Evolutionary conservation across 1,284 basidiomycete genomes (phyloP).

Genomic region (Entoloma clypeatum): DNA sequence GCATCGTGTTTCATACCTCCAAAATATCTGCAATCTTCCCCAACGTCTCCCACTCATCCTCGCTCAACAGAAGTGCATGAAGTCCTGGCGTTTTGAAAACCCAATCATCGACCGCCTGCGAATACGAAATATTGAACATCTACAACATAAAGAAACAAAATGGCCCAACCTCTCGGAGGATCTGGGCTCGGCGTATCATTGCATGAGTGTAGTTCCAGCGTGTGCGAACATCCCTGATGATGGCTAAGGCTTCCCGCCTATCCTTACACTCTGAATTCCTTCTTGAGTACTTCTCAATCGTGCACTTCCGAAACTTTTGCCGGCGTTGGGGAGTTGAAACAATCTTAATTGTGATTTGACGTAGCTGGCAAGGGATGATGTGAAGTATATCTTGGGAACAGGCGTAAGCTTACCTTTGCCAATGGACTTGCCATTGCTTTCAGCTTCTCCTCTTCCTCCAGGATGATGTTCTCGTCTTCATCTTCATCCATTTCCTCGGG

Average conservation of each 20-base stretch:
- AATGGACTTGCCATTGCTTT: conserved; percentile 1
- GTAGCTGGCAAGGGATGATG: conserved; percentile 12
- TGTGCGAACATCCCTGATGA: conserved; percentile 24
- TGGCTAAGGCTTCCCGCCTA: conserved; percentile 18
- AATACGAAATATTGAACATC: background rate
- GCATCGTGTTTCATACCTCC: conserved; percentile 1
- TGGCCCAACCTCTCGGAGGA: conserved; percentile 15
- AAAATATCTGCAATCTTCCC: conserved; percentile 4
- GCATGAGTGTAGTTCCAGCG: conserved; percentile 30
- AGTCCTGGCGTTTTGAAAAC: conserved; percentile 1
- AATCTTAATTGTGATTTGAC: conserved; percentile 14
- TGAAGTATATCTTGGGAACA: background rate
- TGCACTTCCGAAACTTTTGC: conserved; percentile 7
- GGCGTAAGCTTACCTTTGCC: conserved; percentile 2
- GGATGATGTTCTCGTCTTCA: background rate
- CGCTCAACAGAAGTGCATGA: background rate
- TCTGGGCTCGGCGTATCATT: conserved; percentile 23
- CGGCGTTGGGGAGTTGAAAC: conserved; percentile 15
- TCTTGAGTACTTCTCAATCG: conserved; percentile 7
- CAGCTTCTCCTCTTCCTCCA: background rate
- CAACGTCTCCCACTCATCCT: conserved; percentile 5
- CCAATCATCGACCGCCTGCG: conserved; percentile 10
- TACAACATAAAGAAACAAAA: background rate
- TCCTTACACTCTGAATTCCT: background rate
- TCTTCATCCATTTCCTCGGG: conserved; percentile 16